Percentiles rank a stretch among this genome's conserved stretches.
Evolutionary conservation across 2,329 filamentous ascomycete genomes (phyloP).

Genomic region (Daldinia eschscholtzii): DNA sequence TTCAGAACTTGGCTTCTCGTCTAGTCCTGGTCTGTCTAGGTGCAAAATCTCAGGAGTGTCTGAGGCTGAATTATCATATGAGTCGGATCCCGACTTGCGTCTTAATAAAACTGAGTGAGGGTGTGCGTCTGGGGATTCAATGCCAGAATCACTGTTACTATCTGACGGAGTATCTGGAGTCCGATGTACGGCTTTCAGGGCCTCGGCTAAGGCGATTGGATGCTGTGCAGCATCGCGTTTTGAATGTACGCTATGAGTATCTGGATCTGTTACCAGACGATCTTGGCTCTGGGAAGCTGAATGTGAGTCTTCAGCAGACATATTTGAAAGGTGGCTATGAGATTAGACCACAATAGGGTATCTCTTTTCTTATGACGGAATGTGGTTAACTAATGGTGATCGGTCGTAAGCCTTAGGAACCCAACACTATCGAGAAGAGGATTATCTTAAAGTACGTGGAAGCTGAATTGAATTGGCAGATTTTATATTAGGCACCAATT

Average conservation of each 20-base stretch:
- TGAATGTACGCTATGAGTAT: conserved; percentile 13
- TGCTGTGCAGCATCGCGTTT: conserved; percentile 28
- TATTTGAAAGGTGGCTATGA: conserved; percentile 12
- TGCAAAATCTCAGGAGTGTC: conserved; percentile 46
- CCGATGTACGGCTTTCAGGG: conserved; percentile 35
- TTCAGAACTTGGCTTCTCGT: conserved; percentile 32
- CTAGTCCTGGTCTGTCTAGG: conserved; percentile 22
- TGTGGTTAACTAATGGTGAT: conserved; percentile 14
- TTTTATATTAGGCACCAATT: conserved; percentile 12
- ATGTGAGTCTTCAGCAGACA: conserved; percentile 27
- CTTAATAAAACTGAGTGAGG: conserved; percentile 41
- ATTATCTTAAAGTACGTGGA: conserved; percentile 1
- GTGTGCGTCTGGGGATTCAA: conserved; percentile 21
- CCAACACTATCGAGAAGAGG: conserved; percentile 4
- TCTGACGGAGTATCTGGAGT: conserved; percentile 41
- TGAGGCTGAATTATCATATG: conserved; percentile 45
- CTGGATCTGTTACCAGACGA: conserved; percentile 1
- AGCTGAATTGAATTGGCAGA: conserved; percentile 13
- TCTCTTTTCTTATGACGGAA: neutral
- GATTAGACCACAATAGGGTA: neutral
- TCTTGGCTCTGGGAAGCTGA: conserved; percentile 1
- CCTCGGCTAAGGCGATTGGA: conserved; percentile 37
- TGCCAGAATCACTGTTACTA: conserved; percentile 41
- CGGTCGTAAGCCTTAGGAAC: conserved; percentile 6
- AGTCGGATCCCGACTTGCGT: conserved; percentile 38